phyloP scores from a whole-genome alignment of 192 early-diverging fungal genomes.

The Rhizoclosmatium globosum region DNA sequence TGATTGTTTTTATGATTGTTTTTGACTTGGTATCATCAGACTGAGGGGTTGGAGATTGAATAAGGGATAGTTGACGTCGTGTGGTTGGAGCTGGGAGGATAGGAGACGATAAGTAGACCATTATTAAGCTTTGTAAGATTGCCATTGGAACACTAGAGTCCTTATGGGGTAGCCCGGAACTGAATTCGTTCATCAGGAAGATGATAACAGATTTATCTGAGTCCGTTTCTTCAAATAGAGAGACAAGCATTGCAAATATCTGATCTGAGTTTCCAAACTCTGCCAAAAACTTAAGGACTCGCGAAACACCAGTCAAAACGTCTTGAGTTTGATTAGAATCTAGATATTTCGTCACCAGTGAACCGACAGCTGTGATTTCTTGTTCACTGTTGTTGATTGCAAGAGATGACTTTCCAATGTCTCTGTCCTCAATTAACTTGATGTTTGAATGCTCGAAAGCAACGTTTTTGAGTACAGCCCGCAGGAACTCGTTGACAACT shows the following conservation, averaged over 20 bases:
- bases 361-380: background rate
- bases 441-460: slow-evolving; percentile 28
- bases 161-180: slow-evolving; percentile 3
- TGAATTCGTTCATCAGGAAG: slow-evolving; percentile 33
- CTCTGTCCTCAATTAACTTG: slow-evolving; percentile 26
- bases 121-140: slow-evolving; percentile 21
- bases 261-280: slow-evolving; percentile 1
- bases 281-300: slow-evolving; percentile 22
- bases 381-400: background rate
- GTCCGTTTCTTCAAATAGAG: background rate
- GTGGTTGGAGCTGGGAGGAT: slow-evolving; percentile 6
- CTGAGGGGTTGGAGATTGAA: too few species aligned
- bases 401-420: background rate
- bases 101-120: slow-evolving; percentile 22
- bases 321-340: slow-evolving; percentile 23
- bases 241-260: slow-evolving; percentile 20
- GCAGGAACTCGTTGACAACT: background rate
- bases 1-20: slow-evolving; percentile 26
- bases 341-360: background rate
- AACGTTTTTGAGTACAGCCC: background rate
- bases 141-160: background rate
- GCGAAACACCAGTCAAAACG: slow-evolving; percentile 12
- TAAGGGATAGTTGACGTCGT: background rate
- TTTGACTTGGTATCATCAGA: background rate
- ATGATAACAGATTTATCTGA: slow-evolving; percentile 3